Conservation (phyloP, 768 basidiomycete species). For the Russula sp. region DNA sequence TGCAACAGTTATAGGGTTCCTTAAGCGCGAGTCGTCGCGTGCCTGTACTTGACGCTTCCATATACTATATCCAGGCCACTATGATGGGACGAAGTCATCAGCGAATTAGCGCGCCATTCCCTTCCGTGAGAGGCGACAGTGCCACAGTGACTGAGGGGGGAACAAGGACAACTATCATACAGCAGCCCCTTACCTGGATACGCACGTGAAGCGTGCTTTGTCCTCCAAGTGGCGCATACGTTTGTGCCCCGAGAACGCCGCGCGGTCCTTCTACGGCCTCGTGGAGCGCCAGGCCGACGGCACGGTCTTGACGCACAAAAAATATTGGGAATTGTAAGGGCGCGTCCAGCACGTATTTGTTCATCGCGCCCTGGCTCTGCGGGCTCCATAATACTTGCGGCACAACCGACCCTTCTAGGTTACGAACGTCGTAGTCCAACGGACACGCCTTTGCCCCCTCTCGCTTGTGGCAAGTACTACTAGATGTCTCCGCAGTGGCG, state of each 20-base stretch:
- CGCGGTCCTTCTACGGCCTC: neutral
- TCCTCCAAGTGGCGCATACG: slow-evolving; percentile 7
- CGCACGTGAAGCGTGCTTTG: neutral
- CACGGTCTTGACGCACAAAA: neutral
- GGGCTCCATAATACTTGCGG: slow-evolving; percentile 4
- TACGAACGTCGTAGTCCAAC: slow-evolving; percentile 9
- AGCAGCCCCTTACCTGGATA: neutral
- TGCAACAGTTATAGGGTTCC: slow-evolving; percentile 7
- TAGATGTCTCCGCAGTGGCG: no score
- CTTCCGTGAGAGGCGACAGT: neutral
- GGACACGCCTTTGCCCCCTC: no score
- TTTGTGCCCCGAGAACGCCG: neutral
- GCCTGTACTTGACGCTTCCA: slow-evolving; percentile 8
- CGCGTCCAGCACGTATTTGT: neutral
- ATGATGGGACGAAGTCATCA: neutral
- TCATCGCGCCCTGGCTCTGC: neutral
- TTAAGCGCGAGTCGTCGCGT: slow-evolving; percentile 6
- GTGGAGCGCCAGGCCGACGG: neutral
- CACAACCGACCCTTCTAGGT: neutral
- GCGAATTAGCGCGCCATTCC: neutral
- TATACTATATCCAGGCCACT: neutral
- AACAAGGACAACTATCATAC: neutral
- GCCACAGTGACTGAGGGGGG: neutral
- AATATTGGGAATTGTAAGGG: slow-evolving; percentile 1
- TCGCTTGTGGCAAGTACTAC: no score